Base-by-base conservation (phyloP, 2,329 filamentous ascomycete genomes). In the Escovopsis sp. region DNA sequence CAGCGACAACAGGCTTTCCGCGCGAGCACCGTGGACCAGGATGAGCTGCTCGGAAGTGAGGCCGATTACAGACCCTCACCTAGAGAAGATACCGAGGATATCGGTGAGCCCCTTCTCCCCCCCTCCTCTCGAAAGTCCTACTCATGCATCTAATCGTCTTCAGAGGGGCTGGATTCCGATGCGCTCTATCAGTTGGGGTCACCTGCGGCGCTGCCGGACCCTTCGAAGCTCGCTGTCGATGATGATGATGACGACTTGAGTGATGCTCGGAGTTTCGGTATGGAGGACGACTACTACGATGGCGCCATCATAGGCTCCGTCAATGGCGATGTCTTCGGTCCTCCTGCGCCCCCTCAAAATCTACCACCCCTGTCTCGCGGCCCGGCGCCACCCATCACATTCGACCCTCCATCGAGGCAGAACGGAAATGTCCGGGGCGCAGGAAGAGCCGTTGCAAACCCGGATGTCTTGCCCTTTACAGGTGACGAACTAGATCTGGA, bases 271-370 rank as follows among this genome's bases (percentile, higher is more conserved):
- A 63, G 61, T 40, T 64, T 64, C 49, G 53, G 43, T 3, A 52
- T 59, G 28, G 61, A 64, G 45, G 61, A 54, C 40, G 58, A 61
- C 39, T 57, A 51, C 37, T 64, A 55, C 43, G 58, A 54, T 26
- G 55, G 62, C 47, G 61, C 61, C n/a, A 58, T 55, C 45, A 62
- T 64, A 53, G 52, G 43, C 40, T 58, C 57, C 12, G 36, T 53
- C 56, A 4, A 51, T 56, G 34, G 47, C 43, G 12, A 37, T 3
- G 12, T 37, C 23, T 11, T 23, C 18, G 7, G 5, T 37, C 35
- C 35, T 19, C 15, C 18, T 23, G 28, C 28, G 1, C 28, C 11
- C 4, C 28, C 28, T 10, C 6, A 10, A 3, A 10, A 30, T 3
- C 6, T 30, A 10, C 28, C 28, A 6, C 28, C 28, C 6, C 28